phyloP scores from a whole-genome alignment of 345 rosid genomes.

The Aurinia saxatilis region DNA sequence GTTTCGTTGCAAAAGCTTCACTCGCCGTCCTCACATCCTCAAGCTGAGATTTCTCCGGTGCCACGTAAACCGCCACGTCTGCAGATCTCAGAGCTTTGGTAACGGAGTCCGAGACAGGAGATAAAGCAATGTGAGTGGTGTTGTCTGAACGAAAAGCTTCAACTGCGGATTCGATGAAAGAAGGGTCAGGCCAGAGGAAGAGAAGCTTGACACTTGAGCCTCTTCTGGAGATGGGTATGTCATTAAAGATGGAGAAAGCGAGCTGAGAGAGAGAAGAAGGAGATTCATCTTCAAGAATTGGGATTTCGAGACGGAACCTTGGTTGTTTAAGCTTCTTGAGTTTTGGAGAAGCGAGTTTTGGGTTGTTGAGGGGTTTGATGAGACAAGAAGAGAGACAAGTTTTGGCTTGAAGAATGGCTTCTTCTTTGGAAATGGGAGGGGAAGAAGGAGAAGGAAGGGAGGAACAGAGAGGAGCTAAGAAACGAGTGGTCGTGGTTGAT shows the following conservation, averaged over 20 bases:
- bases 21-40: constrained; percentile 28
- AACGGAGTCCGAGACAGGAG: constrained; percentile 21
- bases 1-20: constrained; percentile 47
- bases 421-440: constrained; percentile 67
- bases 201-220: constrained; percentile 43
- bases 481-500: constrained; percentile 9
- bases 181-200: constrained; percentile 47
- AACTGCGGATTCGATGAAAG: constrained; percentile 29
- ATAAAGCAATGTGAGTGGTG: constrained; percentile 35
- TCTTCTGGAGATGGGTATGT: constrained; percentile 51
- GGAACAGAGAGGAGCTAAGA: constrained; percentile 24
- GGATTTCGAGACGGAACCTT: constrained; percentile 69
- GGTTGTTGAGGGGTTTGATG: constrained; percentile 70
- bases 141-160: constrained; percentile 34
- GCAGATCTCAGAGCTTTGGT: constrained; percentile 31
- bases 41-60: constrained; percentile 52
- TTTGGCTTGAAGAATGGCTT: constrained; percentile 75
- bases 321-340: constrained; percentile 73
- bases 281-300: constrained; percentile 52
- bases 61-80: constrained; percentile 62
- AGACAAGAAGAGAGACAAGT: constrained; percentile 64
- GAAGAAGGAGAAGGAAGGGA: constrained; percentile 41
- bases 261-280: constrained; percentile 49
- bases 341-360: constrained; percentile 52
- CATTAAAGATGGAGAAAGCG: constrained; percentile 48